Evolutionary conservation across 805 yeast species (phyloP), one percentile per base, ranked within the genome.

Genomic region (Candida michaelii): DNA sequence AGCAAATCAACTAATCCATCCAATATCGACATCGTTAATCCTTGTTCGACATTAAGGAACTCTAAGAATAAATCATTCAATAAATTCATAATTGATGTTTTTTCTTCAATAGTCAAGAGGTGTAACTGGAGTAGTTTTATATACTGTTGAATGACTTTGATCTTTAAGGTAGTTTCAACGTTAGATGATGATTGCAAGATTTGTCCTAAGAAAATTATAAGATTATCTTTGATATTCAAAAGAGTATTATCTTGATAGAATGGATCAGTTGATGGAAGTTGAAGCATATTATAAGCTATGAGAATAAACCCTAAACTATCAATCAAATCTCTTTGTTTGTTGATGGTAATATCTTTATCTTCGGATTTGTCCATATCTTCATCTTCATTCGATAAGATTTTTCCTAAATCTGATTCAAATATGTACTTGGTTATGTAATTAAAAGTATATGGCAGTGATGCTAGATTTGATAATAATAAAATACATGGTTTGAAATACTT

Each of bases 131-230:
- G 66, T 32, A 88, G 54, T 39, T 79, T 77, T 0, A 80, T 71
- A 39, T 89, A 70, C 34, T 85, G 86, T 41, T 78, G 78, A 21
- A 85, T 66, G 1, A 93, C 77, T 30, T 83, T 65, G 19, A 84
- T 73, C 53, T 89, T 74, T 43, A 89, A 69, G 1, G 89, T 78
- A 9, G 81, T 82, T 53, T 87, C 96, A 23, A 78, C 64, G 25
- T 72, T 74, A 0, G 95, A 80, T 0, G 86, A 74, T 0, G 84
- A 74, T 56, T 83, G 77, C 37, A 90, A 68, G 4, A 87, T 73
- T 54, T 79, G 82, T n/a, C 89, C 80, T 50, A 88, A 59, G 32
- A 83, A 66, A 41, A 82, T 77, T 23, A 89, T 62, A 12, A 90
- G 66, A 30, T 80, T 80, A 53, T 89, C 96, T 47, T 85, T 82